phyloP scores from a whole-genome alignment of 805 yeast species.

The Alloascoidea hylecoeti region DNA sequence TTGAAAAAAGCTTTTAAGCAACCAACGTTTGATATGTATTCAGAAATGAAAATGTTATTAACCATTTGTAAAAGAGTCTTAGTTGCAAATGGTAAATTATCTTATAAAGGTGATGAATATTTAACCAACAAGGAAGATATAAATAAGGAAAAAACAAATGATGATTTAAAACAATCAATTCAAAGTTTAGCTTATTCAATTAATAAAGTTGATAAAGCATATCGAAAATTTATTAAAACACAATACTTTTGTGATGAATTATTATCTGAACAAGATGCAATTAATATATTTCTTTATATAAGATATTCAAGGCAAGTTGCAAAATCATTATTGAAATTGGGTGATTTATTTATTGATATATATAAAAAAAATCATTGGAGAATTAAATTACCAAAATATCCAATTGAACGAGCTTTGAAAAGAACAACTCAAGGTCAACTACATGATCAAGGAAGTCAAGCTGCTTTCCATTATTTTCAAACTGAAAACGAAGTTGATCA shows the following conservation, averaged over 20 bases:
- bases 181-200: slow-evolving; percentile 16
- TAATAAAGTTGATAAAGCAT: slow-evolving; percentile 18
- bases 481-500: slow-evolving; percentile 29
- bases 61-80: slow-evolving; percentile 12
- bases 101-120: not conserved
- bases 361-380: slow-evolving; percentile 17
- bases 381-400: slow-evolving; percentile 22
- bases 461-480: slow-evolving; percentile 26
- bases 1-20: slow-evolving; percentile 19
- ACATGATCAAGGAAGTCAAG: slow-evolving; percentile 31
- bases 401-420: slow-evolving; percentile 23
- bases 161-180: slow-evolving; percentile 8
- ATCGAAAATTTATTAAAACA: slow-evolving; percentile 21
- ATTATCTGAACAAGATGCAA: slow-evolving; percentile 19
- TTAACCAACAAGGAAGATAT: not conserved
- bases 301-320: slow-evolving; percentile 27
- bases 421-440: slow-evolving; percentile 27
- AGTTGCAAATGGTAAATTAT: not conserved
- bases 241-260: slow-evolving; percentile 21
- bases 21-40: slow-evolving; percentile 15
- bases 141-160: slow-evolving; percentile 4
- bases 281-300: slow-evolving; percentile 23
- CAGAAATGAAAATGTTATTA: slow-evolving; percentile 18
- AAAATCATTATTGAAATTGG: slow-evolving; percentile 14
- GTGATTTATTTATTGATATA: slow-evolving; percentile 2